Conservation (phyloP, 2,329 filamentous ascomycete species). For the Hymenoscyphus scutula region DNA sequence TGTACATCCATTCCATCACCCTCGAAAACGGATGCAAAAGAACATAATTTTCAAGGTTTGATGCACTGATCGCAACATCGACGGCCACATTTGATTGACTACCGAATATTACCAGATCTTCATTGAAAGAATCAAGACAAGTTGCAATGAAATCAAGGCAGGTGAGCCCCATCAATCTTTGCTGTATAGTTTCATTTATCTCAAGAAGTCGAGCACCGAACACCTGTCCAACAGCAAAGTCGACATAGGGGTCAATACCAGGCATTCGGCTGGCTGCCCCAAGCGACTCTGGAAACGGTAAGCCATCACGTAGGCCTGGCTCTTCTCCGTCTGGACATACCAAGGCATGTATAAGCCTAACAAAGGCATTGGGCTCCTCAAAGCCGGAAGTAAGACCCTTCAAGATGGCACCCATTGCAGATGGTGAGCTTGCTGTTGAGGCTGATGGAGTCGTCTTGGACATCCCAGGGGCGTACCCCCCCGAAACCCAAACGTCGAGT, state of each 20-base stretch:
- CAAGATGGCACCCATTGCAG: conserved; percentile 65
- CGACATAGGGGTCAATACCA: conserved; percentile 88
- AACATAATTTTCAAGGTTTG: conserved; percentile 76
- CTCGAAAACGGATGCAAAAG: conserved; percentile 88
- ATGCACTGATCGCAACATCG: conserved; percentile 70
- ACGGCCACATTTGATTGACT: conserved; percentile 75
- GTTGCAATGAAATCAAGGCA: conserved; percentile 81
- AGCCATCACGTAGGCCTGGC: conserved; percentile 63
- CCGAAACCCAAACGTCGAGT: conserved; percentile 77
- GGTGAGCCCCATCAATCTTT: conserved; percentile 70
- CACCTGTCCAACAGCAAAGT: conserved; percentile 81
- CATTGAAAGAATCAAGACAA: conserved; percentile 86
- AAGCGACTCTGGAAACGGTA: conserved; percentile 85
- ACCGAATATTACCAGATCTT: conserved; percentile 82
- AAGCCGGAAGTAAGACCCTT: conserved; percentile 74
- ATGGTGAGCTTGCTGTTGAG: conserved; percentile 24
- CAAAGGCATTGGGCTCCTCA: conserved; percentile 82
- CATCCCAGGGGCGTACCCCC: conserved; percentile 49
- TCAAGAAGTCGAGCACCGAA: conserved; percentile 60
- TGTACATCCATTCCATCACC: conserved; percentile 98
- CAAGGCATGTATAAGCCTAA: conserved; percentile 72
- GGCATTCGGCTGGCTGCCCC: conserved; percentile 75
- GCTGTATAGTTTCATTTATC: conserved; percentile 64
- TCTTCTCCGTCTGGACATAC: conserved; percentile 63
- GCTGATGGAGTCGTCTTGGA: conserved; percentile 37